Evolutionary conservation across 371 early-diverging fungal genomes (phyloP), one percentile per base, ranked within the genome.

Genomic region (Sporodiniella umbellata): DNA sequence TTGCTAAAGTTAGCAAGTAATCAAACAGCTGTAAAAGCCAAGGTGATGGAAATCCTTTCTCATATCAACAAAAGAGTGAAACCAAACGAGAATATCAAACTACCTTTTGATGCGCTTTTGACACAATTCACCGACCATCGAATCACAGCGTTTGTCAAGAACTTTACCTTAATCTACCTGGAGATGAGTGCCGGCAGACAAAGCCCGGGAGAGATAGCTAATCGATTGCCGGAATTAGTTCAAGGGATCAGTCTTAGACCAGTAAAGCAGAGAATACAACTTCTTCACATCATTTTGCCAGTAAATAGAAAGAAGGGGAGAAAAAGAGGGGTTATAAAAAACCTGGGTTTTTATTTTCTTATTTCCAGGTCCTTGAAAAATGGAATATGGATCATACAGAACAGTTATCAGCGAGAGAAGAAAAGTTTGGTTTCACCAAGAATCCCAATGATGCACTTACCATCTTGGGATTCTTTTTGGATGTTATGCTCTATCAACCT

Each of bases 41-140:
- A 79, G 65, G 88, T 90, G 30, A 82, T 90, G 59, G 74, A 72
- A 8, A 75, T 95, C 21, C 75, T 93, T 22, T 75, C 85, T 5
- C 95, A 94, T 53, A 80, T 93, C 58, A 89, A 85, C 57, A 90
- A 88, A 53, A 80, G 92, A 42, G 72, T 90, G 38, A 84, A 86
- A 45, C 49, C 88, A 12, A 81, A 78, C 47, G 58, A 70, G 4
- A 56, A 49, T 1, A 75, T 91, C 40, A 72, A 70, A 39, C 57
- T 92, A 15, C 94, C 93, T 0, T 70, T 85, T 0, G 67, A 66
- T 0, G 52, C 81, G 1, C 62, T 93, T 3, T 56, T 82, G 17
- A 60, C 70, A 8, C 80, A 84, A 43, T 81, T 75, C 46, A 51
- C 56, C 23, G 45, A 78, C 55, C 39, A 58, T 6, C 52, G 61